phyloP scores from a whole-genome alignment of 2,329 filamentous ascomycete genomes.

The Cercospora citrullina region DNA sequence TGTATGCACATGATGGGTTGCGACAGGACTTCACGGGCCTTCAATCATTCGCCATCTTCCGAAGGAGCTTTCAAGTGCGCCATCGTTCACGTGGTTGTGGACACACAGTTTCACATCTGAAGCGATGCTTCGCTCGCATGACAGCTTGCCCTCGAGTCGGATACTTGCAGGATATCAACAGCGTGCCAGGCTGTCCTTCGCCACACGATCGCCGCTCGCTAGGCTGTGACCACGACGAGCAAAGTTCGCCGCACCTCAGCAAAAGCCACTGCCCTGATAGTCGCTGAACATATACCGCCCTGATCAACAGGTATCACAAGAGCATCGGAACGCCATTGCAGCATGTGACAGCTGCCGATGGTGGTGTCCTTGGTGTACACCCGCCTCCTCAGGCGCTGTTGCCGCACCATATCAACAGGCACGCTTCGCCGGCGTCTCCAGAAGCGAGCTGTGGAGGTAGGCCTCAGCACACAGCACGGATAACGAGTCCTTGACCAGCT shows the following conservation, averaged over 20 bases:
- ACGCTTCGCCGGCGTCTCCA: not conserved
- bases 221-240: no score
- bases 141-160: no score
- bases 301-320: not conserved
- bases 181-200: no score
- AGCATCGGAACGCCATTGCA: not conserved
- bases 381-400: not conserved
- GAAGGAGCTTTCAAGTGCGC: no score
- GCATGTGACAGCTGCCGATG: not conserved
- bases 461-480: not conserved
- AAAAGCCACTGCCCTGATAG: not conserved
- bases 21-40: no score
- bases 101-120: no score
- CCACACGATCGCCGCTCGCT: no score
- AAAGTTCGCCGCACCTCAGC: not conserved
- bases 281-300: not conserved
- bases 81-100: no score
- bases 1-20: no score
- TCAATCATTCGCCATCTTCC: no score
- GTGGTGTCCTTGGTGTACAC: not conserved
- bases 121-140: no score
- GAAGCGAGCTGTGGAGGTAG: not conserved
- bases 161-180: no score
- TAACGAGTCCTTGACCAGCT: not conserved
- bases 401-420: not conserved